These are phyloP conservation scores for Lindgomyces ingoldianus DNA, from an alignment of 495 filamentous ascomycete genomes.

Conservation along the genomic window DNA sequence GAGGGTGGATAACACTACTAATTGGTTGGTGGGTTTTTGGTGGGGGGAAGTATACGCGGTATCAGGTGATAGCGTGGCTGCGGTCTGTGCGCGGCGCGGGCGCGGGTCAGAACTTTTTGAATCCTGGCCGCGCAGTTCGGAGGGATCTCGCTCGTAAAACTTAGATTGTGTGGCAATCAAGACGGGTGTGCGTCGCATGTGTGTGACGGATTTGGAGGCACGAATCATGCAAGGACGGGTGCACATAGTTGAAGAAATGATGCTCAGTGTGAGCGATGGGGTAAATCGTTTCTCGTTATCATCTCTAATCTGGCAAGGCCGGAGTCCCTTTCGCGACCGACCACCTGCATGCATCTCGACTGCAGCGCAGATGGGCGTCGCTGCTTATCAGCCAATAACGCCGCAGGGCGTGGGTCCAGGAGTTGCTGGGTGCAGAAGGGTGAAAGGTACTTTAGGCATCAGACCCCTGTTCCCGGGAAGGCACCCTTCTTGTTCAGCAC, in stretches of 20 bases:
- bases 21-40: not conserved
- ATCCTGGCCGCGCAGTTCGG: not conserved
- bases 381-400: constrained; percentile 7
- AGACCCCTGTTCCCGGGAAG: constrained; percentile 94
- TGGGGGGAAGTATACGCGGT: constrained; percentile 8
- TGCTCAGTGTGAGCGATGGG: too few species aligned
- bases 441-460: constrained; percentile 25
- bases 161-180: not conserved
- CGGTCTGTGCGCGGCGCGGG: not conserved
- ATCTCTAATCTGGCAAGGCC: too few species aligned
- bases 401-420: not conserved
- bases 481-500: constrained; percentile 89
- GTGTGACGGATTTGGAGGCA: not conserved
- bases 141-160: not conserved
- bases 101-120: not conserved
- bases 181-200: not conserved
- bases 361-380: not conserved
- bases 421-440: constrained; percentile 19
- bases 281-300: not conserved
- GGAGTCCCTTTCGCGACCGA: too few species aligned
- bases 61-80: constrained; percentile 24
- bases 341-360: constrained; percentile 1
- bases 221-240: not conserved
- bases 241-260: too few species aligned
- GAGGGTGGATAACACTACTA: not conserved